Evolutionary conservation across 768 basidiomycete species (phyloP).

Genomic region (Trametes villosa): DNA sequence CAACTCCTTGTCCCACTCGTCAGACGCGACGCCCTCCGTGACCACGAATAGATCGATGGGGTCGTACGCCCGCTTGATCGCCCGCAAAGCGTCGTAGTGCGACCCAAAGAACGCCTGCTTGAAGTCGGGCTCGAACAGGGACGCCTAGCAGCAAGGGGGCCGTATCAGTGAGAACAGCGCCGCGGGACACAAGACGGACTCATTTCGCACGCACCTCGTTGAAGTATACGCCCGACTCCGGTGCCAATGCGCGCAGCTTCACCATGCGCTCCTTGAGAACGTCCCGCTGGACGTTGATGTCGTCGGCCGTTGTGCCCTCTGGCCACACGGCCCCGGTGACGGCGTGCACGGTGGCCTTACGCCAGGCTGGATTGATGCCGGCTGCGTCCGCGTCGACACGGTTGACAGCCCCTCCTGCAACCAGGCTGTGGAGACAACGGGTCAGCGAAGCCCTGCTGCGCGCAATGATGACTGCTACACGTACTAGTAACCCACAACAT

Average conservation of each 20-base stretch:
- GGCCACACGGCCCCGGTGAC: conserved; percentile 28
- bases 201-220: conserved; percentile 57
- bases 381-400: conserved; percentile 41
- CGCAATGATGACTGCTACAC: not conserved
- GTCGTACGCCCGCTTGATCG: conserved; percentile 52
- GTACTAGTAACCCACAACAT: not conserved
- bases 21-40: conserved; percentile 50
- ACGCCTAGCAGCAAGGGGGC: conserved; percentile 44
- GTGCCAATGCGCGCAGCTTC: conserved; percentile 38
- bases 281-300: conserved; percentile 26
- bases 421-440: conserved; percentile 33
- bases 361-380: conserved; percentile 54
- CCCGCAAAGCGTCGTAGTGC: conserved; percentile 44
- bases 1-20: conserved; percentile 48
- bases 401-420: conserved; percentile 51
- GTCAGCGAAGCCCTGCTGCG: not conserved
- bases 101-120: conserved; percentile 50
- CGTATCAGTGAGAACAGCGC: too few relatives aligned
- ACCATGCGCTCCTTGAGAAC: conserved; percentile 26
- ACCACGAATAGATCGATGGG: conserved; percentile 50
- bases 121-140: conserved; percentile 45
- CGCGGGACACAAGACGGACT: too few relatives aligned
- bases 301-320: conserved; percentile 23
- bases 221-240: conserved; percentile 46
- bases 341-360: conserved; percentile 43